Conservation (phyloP, 2,329 filamentous ascomycete genomes). For the Clarireedia hainanense region DNA sequence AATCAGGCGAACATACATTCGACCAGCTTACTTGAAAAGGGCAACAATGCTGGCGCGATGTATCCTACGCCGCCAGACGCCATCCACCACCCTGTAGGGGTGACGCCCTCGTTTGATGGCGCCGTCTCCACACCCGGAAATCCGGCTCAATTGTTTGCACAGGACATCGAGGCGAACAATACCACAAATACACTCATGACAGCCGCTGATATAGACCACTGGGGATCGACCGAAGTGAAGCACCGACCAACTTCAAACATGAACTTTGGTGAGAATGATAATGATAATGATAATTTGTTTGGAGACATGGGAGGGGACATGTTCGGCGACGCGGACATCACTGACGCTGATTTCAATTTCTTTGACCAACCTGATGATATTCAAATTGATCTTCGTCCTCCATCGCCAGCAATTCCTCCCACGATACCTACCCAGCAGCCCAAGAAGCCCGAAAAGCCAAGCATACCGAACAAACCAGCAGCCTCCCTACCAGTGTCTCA, state of each 20-base stretch:
- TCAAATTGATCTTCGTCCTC: slow-evolving; percentile 12
- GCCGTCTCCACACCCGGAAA: slow-evolving; percentile 49
- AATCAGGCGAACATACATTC: slow-evolving; percentile 43
- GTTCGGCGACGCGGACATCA: slow-evolving; percentile 59
- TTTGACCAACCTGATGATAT: slow-evolving; percentile 55
- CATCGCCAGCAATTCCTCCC: not conserved
- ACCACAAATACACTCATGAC: slow-evolving; percentile 7
- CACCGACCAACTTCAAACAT: slow-evolving; percentile 16
- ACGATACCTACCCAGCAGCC: not conserved
- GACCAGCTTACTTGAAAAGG: slow-evolving; percentile 42
- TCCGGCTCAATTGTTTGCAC: slow-evolving; percentile 27
- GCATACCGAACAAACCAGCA: not conserved
- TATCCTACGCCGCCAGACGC: slow-evolving; percentile 68
- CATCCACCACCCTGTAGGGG: slow-evolving; percentile 44
- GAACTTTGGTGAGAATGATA: slow-evolving; percentile 23
- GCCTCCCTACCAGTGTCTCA: not conserved
- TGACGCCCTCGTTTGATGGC: slow-evolving; percentile 50
- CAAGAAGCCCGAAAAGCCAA: slow-evolving; percentile 2
- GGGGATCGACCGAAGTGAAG: slow-evolving; percentile 22
- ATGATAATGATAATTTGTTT: slow-evolving; percentile 46
- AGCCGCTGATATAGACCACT: slow-evolving; percentile 23
- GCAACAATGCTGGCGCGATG: slow-evolving; percentile 47
- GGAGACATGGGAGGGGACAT: slow-evolving; percentile 62
- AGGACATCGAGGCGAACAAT: slow-evolving; percentile 31
- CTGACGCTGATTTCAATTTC: slow-evolving; percentile 77